A percentile compares a stretch with the other conserved stretches of the same genome.
Conservation (phyloP, 1,139 yeast genomes). For the Suhomyces wounanorum region DNA sequence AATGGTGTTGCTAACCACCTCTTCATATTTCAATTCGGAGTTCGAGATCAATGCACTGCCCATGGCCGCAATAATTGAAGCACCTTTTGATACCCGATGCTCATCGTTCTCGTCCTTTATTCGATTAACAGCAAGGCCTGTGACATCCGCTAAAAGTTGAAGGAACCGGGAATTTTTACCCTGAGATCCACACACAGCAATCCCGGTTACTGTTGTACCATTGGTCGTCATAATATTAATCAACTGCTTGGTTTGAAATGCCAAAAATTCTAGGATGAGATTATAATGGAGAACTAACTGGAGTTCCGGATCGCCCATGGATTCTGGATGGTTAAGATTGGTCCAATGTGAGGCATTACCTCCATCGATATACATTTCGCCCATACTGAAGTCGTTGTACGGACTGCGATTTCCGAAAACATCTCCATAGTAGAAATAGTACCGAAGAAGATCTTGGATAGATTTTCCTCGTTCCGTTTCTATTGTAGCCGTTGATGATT, state of each 20-base stretch:
- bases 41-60: slow-evolving; percentile 9
- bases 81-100: slow-evolving; percentile 40
- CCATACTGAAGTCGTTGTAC: slow-evolving; percentile 49
- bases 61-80: slow-evolving; percentile 30
- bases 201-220: slow-evolving; percentile 25
- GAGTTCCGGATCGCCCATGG: slow-evolving; percentile 3
- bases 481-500: slow-evolving; percentile 27
- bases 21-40: not conserved
- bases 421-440: slow-evolving; percentile 54
- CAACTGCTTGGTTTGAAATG: slow-evolving; percentile 49
- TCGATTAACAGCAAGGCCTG: slow-evolving; percentile 24
- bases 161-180: slow-evolving; percentile 47
- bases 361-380: slow-evolving; percentile 52
- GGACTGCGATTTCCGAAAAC: slow-evolving; percentile 60
- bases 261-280: slow-evolving; percentile 49
- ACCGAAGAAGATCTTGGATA: slow-evolving; percentile 35
- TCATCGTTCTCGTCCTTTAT: slow-evolving; percentile 21
- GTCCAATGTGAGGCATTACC: slow-evolving; percentile 26
- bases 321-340: slow-evolving; percentile 6
- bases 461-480: slow-evolving; percentile 20
- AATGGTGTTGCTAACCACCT: not conserved
- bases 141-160: slow-evolving; percentile 26
- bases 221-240: slow-evolving; percentile 26
- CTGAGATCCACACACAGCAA: slow-evolving; percentile 54
- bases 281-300: slow-evolving; percentile 43